Conservation (phyloP, 2,329 filamentous ascomycete species). For the Diaporthe eres region DNA sequence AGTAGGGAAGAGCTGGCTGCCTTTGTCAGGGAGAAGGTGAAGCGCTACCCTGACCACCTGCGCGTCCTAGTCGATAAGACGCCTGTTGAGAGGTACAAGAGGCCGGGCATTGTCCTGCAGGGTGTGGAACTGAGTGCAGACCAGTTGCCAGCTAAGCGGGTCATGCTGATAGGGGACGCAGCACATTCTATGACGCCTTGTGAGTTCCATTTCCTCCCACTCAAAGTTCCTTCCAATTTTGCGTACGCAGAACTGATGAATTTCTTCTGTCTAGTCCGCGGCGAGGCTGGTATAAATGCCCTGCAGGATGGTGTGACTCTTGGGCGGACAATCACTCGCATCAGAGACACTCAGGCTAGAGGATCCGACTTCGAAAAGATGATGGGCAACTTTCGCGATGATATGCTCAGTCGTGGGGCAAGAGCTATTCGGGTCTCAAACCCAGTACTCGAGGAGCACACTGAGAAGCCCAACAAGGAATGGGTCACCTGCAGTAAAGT, state of each 20-base stretch:
- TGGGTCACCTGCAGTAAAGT: constrained; percentile 33
- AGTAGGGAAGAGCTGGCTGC: constrained; percentile 31
- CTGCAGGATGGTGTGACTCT: constrained; percentile 55
- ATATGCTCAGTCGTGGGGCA: constrained; percentile 31
- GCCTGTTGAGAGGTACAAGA: constrained; percentile 8
- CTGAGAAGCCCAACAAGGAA: constrained; percentile 11
- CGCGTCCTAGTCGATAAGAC: constrained; percentile 35
- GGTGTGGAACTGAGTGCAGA: constrained; percentile 52
- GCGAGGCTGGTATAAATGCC: constrained; percentile 63
- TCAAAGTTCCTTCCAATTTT: no score
- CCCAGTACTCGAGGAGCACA: constrained; percentile 22
- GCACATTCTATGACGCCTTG: constrained; percentile 63
- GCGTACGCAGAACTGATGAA: no score
- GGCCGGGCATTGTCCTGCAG: constrained; percentile 47
- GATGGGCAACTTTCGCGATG: constrained; percentile 21
- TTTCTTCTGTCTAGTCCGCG: constrained; percentile 56
- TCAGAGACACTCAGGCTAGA: constrained; percentile 17
- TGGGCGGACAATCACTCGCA: background rate
- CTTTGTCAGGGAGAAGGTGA: constrained; percentile 21
- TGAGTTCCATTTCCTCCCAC: no score
- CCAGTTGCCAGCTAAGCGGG: constrained; percentile 54
- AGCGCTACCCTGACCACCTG: background rate
- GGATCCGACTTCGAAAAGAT: constrained; percentile 13
- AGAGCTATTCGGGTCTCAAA: constrained; percentile 26
- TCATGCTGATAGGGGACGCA: constrained; percentile 60